Percentiles rank a stretch among this genome's conserved stretches.
Conservation (phyloP, 306 rosid genomes). For the Prunus mume region DNA sequence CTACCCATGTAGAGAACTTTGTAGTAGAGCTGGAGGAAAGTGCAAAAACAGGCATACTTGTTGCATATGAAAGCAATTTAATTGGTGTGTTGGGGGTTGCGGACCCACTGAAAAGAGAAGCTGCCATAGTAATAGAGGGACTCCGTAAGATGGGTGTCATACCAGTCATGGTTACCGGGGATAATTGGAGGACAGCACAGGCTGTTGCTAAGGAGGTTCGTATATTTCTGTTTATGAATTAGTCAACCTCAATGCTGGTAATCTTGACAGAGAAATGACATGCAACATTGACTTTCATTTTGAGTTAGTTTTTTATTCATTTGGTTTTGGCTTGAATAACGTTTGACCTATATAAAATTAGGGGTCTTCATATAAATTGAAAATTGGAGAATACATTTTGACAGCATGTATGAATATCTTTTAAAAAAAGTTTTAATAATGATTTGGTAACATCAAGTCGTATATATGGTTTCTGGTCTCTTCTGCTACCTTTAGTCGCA, state of each 20-base stretch:
- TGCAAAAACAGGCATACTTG: constrained; percentile 87
- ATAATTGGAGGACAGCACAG: constrained; percentile 92
- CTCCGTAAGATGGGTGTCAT: constrained; percentile 83
- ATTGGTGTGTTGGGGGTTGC: constrained; percentile 88
- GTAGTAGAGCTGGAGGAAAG: constrained; percentile 83
- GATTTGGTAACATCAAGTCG: background rate
- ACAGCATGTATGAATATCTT: background rate
- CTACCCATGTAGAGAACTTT: constrained; percentile 64
- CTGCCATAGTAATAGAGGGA: constrained; percentile 85
- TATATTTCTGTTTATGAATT: constrained; percentile 10
- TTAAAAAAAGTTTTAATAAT: background rate
- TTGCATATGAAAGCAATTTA: constrained; percentile 56
- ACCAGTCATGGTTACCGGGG: constrained; percentile 96
- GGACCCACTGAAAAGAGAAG: constrained; percentile 95
- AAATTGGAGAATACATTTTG: background rate
- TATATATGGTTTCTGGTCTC: background rate
- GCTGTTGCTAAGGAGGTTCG: constrained; percentile 90
- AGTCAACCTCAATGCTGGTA: background rate
- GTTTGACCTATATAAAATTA: background rate
- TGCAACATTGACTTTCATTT: background rate
- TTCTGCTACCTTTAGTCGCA: background rate
- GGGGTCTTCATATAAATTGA: background rate
- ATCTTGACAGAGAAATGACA: background rate
- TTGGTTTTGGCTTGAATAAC: background rate
- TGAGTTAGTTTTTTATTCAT: background rate